Base-by-base conservation (phyloP, 1,284 basidiomycete species). In the Marasmius fiardii region DNA sequence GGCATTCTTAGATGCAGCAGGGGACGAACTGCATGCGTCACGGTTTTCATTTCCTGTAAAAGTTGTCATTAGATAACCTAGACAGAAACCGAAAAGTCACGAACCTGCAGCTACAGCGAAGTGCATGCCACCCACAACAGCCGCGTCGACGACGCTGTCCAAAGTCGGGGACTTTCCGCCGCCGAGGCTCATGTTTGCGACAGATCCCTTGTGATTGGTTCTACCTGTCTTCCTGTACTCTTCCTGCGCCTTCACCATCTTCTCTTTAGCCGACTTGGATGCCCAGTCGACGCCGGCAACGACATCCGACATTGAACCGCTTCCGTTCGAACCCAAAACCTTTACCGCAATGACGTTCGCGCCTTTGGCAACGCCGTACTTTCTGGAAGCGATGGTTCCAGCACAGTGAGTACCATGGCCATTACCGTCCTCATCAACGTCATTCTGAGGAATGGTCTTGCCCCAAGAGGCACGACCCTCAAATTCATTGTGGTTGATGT, bases 111-210 rank as follows among this genome's bases (percentile, higher is more conserved):
- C 94, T 59, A 97, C 94, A 62, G 93, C 93, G 66, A 98, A 98
- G 82, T 98, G 93, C 55, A 99, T 80, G 53, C 96, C 96, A 47
- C 69, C 64, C 26, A 83, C 81, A 55, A 97, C 93, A 53, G 95
- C 95, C 53, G 77, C 79, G 75, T 98, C 87, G 60, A 99, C 93
- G 50, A 90, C 86, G 37, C 82, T 79, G 66, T 99, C 93, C 55
- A 98, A 82, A 44, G 92, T 83, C 41, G 78, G 80, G n/a, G 93
- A 94, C 78, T 95, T 96, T 64, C 93, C 93, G 67, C 96, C 96
- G 62, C 96, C 96, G 54, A 99, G 88, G 69, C 89, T 93, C 96
- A 99, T 98, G 82, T 96, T 98, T 59, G 92, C 94, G 62, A 98
- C 95, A 39, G 95, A 96, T 37, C 96, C 96, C 79, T 95, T 95